Conservation (phyloP, 164 flowering plant genomes). For the Aristolochia fimbriata region DNA sequence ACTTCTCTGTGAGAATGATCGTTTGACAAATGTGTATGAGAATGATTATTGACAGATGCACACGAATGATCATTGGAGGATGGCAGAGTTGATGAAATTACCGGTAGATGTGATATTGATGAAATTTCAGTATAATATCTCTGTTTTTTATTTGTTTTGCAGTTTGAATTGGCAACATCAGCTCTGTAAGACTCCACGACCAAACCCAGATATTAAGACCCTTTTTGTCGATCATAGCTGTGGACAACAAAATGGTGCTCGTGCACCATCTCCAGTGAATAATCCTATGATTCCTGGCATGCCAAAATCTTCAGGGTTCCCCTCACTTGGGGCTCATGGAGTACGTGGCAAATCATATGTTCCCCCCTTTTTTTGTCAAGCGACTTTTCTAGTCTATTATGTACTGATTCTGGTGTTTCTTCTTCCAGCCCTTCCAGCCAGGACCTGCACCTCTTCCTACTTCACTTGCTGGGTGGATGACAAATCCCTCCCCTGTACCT, state of each 20-base stretch:
- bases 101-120: not conserved
- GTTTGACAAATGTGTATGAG: too few species aligned
- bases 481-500: conserved; percentile 49
- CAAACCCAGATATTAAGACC: conserved; percentile 90
- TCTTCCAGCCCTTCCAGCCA: conserved; percentile 65
- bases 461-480: conserved; percentile 85
- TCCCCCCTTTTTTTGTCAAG: not conserved
- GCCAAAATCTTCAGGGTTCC: conserved; percentile 75
- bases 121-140: not conserved
- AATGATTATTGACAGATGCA: too few species aligned
- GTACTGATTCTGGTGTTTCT: conserved; percentile 2
- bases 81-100: too few species aligned
- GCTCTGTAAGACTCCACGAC: conserved; percentile 80
- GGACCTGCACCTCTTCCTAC: conserved; percentile 51
- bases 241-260: conserved; percentile 83
- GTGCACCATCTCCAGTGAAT: conserved; percentile 76
- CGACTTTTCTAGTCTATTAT: not conserved
- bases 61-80: too few species aligned
- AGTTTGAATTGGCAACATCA: conserved; percentile 95
- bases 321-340: conserved; percentile 75
- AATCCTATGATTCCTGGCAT: conserved; percentile 62
- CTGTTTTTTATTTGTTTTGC: conserved; percentile 6
- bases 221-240: conserved; percentile 87
- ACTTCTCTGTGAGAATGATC: too few species aligned
- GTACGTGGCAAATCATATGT: conserved; percentile 21